A percentile compares a stretch with the other conserved stretches of the same genome.
Conservation (phyloP, 352 stramenopile species). For the Aphanomyces invadans region DNA sequence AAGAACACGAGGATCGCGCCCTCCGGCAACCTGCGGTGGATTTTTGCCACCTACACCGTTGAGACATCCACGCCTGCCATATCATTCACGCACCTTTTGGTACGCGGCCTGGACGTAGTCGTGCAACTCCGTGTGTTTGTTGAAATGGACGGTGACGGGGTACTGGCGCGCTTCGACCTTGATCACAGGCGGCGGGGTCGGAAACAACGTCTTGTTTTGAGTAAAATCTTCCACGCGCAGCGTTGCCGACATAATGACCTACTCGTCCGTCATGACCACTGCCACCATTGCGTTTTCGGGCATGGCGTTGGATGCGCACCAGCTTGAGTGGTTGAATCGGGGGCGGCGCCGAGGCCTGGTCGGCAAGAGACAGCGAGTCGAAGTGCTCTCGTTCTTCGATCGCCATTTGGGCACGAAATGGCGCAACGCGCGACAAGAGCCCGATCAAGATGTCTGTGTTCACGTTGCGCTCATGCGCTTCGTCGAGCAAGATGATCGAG, state of each 20-base stretch:
- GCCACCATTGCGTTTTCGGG: conserved; percentile 38
- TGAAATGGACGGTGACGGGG: conserved; percentile 97
- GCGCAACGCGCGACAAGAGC: conserved; percentile 90
- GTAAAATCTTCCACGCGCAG: conserved; percentile 96
- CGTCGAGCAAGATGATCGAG: conserved; percentile 86
- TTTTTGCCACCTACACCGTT: conserved; percentile 86
- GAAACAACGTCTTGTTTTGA: conserved; percentile 91
- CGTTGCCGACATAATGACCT: conserved; percentile 98
- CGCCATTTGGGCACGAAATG: conserved; percentile 85
- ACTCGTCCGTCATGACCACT: conserved; percentile 2
- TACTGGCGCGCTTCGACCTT: conserved; percentile 93
- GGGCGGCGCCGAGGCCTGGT: conserved; percentile 36
- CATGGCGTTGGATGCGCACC: conserved; percentile 29
- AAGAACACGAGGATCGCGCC: conserved; percentile 98
- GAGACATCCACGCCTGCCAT: too few relatives aligned
- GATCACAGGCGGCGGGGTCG: conserved; percentile 85
- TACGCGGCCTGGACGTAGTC: conserved; percentile 95
- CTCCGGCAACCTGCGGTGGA: conserved; percentile 95
- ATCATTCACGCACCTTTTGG: conserved; percentile 85
- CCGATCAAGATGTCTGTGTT: conserved; percentile 97
- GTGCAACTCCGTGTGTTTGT: conserved; percentile 94
- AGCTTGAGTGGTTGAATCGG: conserved; percentile 75
- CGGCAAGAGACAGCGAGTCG: conserved; percentile 34
- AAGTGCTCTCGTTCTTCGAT: conserved; percentile 54
- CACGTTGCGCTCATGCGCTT: conserved; percentile 96